Conservation (phyloP, 805 yeast genomes). For the Saccharomycopsis sp. region DNA sequence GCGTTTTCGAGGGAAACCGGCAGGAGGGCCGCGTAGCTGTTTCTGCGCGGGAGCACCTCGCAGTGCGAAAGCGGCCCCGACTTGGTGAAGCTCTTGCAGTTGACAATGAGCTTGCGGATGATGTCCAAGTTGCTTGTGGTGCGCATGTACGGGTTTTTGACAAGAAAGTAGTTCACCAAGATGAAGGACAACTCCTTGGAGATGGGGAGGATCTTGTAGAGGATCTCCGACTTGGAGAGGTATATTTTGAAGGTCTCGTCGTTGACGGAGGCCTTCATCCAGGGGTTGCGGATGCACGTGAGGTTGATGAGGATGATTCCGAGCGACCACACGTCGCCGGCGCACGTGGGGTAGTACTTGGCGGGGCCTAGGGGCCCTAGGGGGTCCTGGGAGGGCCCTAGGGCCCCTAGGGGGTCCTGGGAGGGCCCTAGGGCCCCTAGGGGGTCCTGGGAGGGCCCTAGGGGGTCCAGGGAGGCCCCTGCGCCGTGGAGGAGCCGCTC, state of each 20-base stretch:
- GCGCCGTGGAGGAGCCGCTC: constrained; percentile 51
- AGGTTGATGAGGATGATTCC: constrained; percentile 77
- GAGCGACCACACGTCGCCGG: constrained; percentile 85
- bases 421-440: background rate
- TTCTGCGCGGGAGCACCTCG: background rate
- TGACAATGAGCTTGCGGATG: constrained; percentile 12
- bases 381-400: constrained; percentile 31
- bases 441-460: constrained; percentile 20
- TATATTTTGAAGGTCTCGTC: constrained; percentile 64
- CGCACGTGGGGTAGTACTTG: constrained; percentile 53
- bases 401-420: constrained; percentile 18
- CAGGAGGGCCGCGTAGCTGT: background rate
- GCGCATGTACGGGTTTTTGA: constrained; percentile 18
- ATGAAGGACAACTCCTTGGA: constrained; percentile 53
- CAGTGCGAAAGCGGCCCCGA: constrained; percentile 11
- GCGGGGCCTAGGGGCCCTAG: constrained; percentile 27
- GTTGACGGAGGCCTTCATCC: constrained; percentile 70
- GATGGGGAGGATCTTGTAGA: constrained; percentile 66
- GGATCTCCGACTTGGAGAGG: constrained; percentile 45
- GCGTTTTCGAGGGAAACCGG: background rate
- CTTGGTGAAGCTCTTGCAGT: constrained; percentile 18
- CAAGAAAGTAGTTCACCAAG: constrained; percentile 28
- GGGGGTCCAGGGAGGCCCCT: constrained; percentile 8
- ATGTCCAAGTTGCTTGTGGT: constrained; percentile 8
- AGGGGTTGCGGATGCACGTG: constrained; percentile 80